phyloP scores from a whole-genome alignment of 2,329 filamentous ascomycete species.

The Aspergillus pseudoglaucus region DNA sequence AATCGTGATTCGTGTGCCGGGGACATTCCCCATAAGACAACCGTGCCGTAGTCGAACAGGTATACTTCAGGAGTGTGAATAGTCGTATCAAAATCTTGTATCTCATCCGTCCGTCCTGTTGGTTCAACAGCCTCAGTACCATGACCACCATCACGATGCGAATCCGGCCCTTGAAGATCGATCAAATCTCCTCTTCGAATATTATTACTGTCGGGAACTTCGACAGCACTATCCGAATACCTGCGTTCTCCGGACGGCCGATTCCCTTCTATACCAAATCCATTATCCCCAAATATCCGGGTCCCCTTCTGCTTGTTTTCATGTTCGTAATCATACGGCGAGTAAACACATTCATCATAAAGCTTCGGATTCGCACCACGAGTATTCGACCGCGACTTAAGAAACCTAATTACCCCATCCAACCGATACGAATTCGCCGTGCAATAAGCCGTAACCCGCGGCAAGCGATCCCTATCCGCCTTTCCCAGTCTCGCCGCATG shows the following conservation, averaged over 20 bases:
- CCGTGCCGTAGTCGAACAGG: conserved; percentile 93
- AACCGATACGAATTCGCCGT: conserved; percentile 88
- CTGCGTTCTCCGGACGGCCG: conserved; percentile 54
- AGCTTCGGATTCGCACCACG: conserved; percentile 80
- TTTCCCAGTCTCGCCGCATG: conserved; percentile 91
- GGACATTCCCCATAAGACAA: conserved; percentile 98
- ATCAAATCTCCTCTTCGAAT: conserved; percentile 56
- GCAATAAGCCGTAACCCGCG: conserved; percentile 92
- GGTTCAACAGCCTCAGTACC: conserved; percentile 19
- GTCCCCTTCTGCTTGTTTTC: conserved; percentile 32
- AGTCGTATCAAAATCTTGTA: conserved; percentile 73
- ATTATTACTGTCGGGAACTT: conserved; percentile 55
- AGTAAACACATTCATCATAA: conserved; percentile 97
- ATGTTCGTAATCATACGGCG: conserved; percentile 75
- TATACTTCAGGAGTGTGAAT: conserved; percentile 94
- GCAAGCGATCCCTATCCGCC: conserved; percentile 78
- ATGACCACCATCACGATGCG: conserved; percentile 18
- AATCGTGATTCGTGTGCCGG: conserved; percentile 83
- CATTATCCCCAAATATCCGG: conserved; percentile 28
- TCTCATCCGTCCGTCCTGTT: conserved; percentile 22
- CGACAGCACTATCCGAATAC: conserved; percentile 62
- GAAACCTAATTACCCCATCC: conserved; percentile 79
- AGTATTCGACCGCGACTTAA: conserved; percentile 75
- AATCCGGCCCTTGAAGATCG: conserved; percentile 48
- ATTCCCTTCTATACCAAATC: conserved; percentile 23